A percentile compares a stretch with the other conserved stretches of the same genome.
phyloP scores from a whole-genome alignment of 768 basidiomycete species.

The Russula brevipes region DNA sequence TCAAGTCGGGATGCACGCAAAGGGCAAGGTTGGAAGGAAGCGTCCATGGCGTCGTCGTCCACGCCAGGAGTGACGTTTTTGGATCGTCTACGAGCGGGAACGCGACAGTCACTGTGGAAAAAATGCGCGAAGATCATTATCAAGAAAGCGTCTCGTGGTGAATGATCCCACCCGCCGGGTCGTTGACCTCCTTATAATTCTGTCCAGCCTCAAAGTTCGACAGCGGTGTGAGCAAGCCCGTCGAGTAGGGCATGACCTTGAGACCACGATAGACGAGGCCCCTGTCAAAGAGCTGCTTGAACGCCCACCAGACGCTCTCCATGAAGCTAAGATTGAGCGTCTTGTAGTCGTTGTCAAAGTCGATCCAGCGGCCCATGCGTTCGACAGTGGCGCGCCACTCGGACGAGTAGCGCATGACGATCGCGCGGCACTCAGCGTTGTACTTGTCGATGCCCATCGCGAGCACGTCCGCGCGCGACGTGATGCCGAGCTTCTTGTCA shows the following conservation, averaged over 20 bases:
- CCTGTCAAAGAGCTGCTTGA: slow-evolving; percentile 89
- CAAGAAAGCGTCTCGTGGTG: neutral
- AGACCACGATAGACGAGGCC: slow-evolving; percentile 89
- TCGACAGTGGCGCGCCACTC: slow-evolving; percentile 96
- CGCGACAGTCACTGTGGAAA: slow-evolving; percentile 68
- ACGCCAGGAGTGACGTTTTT: slow-evolving; percentile 82
- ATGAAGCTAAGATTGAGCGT: slow-evolving; percentile 90
- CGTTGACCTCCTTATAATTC: slow-evolving; percentile 88
- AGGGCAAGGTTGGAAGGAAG: slow-evolving; percentile 91
- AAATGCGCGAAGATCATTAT: neutral
- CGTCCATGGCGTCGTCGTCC: slow-evolving; percentile 99
- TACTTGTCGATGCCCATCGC: slow-evolving; percentile 95
- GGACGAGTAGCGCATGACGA: slow-evolving; percentile 93
- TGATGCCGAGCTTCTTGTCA: slow-evolving; percentile 93
- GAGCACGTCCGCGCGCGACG: slow-evolving; percentile 88
- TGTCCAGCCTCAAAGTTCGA: slow-evolving; percentile 96
- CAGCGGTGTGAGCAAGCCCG: slow-evolving; percentile 90
- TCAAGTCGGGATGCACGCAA: slow-evolving; percentile 94
- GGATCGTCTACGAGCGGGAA: slow-evolving; percentile 95
- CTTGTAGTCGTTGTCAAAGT: slow-evolving; percentile 99
- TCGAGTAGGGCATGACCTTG: slow-evolving; percentile 97
- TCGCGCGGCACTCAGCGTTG: slow-evolving; percentile 92
- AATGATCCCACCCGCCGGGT: slow-evolving; percentile 70
- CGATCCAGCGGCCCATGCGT: slow-evolving; percentile 99
- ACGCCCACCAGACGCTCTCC: slow-evolving; percentile 99